Evolutionary conservation across 192 early-diverging fungal genomes (phyloP).

Genomic region (Podila horticola): DNA sequence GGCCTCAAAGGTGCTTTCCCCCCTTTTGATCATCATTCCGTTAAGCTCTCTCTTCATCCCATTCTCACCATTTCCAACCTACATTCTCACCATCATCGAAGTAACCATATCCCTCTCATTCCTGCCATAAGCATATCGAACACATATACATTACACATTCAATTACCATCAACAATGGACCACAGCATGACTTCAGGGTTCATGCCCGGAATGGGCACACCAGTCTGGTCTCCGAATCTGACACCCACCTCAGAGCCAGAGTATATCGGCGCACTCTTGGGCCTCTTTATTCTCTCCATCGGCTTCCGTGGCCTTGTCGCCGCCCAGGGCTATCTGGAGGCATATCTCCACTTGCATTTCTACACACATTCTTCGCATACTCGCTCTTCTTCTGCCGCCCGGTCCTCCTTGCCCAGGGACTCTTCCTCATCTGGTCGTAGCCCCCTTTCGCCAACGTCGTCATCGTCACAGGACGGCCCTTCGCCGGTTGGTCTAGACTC

Average conservation of each 20-base stretch:
- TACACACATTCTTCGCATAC: constrained; percentile 12
- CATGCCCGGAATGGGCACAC: constrained; percentile 37
- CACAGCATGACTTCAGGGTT: constrained; percentile 38
- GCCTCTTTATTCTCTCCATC: constrained; percentile 57
- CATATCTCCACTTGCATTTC: constrained; percentile 47
- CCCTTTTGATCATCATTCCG: too few species aligned
- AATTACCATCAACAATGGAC: neutral
- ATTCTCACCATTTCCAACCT: too few species aligned
- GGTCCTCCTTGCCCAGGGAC: too few species aligned
- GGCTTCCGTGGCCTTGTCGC: constrained; percentile 54
- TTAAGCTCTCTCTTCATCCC: too few species aligned
- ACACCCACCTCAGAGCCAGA: constrained; percentile 55
- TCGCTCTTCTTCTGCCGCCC: neutral
- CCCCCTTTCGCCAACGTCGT: too few species aligned
- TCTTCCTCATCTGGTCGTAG: too few species aligned
- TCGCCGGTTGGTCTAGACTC: too few species aligned
- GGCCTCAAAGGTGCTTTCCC: too few species aligned
- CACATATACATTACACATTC: neutral
- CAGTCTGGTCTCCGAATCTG: constrained; percentile 55
- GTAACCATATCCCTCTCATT: too few species aligned
- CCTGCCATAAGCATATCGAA: too few species aligned
- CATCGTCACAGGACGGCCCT: too few species aligned
- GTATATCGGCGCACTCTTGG: constrained; percentile 59
- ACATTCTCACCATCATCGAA: too few species aligned
- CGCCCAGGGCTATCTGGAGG: constrained; percentile 51